Percentiles rank a stretch among this genome's conserved stretches.
phyloP scores from a whole-genome alignment of 129 eudicot species.

The Artemisia tridentata region DNA sequence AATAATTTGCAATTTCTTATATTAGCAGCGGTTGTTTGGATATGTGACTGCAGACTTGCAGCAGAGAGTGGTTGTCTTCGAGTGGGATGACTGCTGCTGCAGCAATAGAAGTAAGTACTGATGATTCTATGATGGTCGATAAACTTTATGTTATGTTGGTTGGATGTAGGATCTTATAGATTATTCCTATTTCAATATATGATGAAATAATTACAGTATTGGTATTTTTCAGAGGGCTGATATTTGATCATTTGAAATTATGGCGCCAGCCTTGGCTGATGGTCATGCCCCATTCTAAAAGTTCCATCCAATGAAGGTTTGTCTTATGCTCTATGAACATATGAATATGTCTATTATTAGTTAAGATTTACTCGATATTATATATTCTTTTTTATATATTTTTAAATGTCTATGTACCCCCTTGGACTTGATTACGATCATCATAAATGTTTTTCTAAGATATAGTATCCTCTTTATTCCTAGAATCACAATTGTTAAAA shows the following conservation, averaged over 20 bases:
- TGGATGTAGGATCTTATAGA: not conserved
- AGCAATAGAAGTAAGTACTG: conserved; percentile 22
- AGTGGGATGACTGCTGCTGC: no score
- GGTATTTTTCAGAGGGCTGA: conserved; percentile 56
- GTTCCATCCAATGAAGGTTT: conserved; percentile 96
- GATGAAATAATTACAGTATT: not conserved
- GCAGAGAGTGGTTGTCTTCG: no score
- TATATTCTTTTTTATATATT: not conserved
- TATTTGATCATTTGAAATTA: conserved; percentile 88
- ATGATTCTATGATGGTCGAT: conserved; percentile 42
- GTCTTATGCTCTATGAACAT: not conserved
- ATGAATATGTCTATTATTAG: not conserved
- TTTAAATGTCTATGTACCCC: conserved; percentile 57
- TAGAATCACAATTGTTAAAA: no score
- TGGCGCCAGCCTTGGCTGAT: conserved; percentile 92
- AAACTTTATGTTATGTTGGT: conserved; percentile 16
- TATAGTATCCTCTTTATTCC: conserved; percentile 22
- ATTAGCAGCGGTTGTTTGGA: no score
- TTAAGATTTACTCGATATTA: no score
- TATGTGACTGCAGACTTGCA: no score
- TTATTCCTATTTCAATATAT: no score
- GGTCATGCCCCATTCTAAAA: conserved; percentile 98
- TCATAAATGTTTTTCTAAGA: conserved; percentile 93
- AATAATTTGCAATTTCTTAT: no score
- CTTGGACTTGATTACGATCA: conserved; percentile 97